Evolutionary conservation across 1,284 basidiomycete species (phyloP), one percentile per base, ranked within the genome.

Genomic region (Ustilago xerochloae): DNA sequence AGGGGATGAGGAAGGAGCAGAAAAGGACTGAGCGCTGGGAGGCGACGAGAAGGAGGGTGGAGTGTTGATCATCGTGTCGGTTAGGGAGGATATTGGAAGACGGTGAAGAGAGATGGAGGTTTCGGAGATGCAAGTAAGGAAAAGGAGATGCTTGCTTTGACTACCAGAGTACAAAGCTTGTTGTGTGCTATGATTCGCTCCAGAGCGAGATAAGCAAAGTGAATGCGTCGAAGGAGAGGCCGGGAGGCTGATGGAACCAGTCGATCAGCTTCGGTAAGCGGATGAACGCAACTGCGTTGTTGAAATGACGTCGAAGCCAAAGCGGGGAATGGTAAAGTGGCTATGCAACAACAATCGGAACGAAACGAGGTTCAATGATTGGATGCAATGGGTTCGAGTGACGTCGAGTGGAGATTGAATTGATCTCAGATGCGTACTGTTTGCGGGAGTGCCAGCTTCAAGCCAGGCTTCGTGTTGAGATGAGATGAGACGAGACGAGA

Each of bases 161-260:
- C 66, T 63, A 52, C 67, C 67, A 58, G 67, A 64, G 67, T 63
- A 45, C 49, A 64, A 47, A 53, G 67, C 53, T 30, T 5, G 35
- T 9, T 32, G 15, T 22, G 20, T 18, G 30, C 32, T 15, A 47
- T 3, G 18, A 38, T 35, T 35, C 50, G 55, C 60, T 59, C 66
- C 66, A 48, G 66, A 68, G 66, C 66, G 47, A 63, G 32, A 26
- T 30, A 24, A 22, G 38, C 22, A 16, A 22, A 28, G 6, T 29
- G 22, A 36, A 9, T 24, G 16, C 43, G 38, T 7, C 6, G 16
- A 43, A 39, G 18, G 30, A 28, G 30, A n/a, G 32, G 3, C 13
- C 28, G 26, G 26, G 30, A 46, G 30, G 61, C 55, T 56, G 56
- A 69, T 53, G 32, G 36, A 63, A 46, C 66, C 66, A 48, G 66